Conservation (phyloP, 192 early-diverging fungal genomes). For the Linnemannia schmuckeri region DNA sequence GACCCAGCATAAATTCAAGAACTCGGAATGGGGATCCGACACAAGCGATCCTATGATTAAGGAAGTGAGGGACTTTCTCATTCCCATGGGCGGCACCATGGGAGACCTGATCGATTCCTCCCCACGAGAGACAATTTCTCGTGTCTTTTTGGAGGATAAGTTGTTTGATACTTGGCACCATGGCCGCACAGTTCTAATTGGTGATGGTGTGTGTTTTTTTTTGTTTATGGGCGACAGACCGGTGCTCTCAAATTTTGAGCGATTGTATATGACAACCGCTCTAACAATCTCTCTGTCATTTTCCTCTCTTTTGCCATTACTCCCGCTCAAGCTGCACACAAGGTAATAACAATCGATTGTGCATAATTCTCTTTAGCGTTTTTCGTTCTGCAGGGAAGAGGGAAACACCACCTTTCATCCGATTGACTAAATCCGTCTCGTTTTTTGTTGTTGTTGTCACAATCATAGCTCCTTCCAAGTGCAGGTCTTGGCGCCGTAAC, state of each 20-base stretch:
- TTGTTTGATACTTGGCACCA: constrained; percentile 12
- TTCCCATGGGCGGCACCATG: not conserved
- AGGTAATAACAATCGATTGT: no score
- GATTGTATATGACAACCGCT: not conserved
- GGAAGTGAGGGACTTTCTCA: constrained; percentile 1
- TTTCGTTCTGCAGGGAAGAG: no score
- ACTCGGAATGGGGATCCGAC: constrained; percentile 6
- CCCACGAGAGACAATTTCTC: not conserved
- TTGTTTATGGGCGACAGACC: not conserved
- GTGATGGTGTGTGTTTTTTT: not conserved
- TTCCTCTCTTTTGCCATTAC: no score
- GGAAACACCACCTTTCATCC: no score
- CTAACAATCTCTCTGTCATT: no score
- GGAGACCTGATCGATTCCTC: not conserved
- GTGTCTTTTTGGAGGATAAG: constrained; percentile 9
- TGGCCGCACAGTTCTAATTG: constrained; percentile 12
- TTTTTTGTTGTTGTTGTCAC: no score
- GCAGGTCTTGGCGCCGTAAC: not conserved
- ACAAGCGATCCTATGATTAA: constrained; percentile 1
- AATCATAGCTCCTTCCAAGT: not conserved
- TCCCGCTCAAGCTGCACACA: no score
- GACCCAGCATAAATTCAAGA: not conserved
- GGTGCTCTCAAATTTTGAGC: not conserved
- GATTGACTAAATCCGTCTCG: no score
- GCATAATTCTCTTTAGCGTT: no score